Percentiles rank a stretch among this genome's conserved stretches.
These are phyloP conservation scores for Mimosa pudica DNA, from an alignment of 306 rosid species.

Conservation along the genomic window DNA sequence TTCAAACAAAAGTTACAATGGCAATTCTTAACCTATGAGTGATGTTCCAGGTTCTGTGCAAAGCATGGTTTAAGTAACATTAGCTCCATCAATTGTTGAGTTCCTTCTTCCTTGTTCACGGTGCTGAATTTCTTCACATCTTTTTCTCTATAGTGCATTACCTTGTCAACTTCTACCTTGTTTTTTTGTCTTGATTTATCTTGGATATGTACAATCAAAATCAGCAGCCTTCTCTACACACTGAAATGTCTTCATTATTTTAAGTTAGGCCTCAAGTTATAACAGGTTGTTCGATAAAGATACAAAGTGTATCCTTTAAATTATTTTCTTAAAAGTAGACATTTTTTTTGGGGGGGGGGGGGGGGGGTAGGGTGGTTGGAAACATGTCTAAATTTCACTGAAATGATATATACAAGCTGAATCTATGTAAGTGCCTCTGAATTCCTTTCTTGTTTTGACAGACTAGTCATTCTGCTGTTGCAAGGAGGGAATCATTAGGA, in stretches of 20 bases:
- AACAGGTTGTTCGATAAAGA: too few relatives aligned
- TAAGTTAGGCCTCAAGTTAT: too few relatives aligned
- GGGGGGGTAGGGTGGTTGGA: background rate
- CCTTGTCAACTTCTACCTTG: too few relatives aligned
- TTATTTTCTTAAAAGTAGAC: background rate
- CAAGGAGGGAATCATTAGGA: background rate
- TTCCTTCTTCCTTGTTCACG: background rate
- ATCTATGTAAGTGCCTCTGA: background rate
- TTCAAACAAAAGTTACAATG: too few relatives aligned
- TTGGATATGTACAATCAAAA: too few relatives aligned
- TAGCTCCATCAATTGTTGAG: background rate
- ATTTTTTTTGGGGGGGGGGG: background rate
- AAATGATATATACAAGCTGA: background rate
- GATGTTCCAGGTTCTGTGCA: background rate
- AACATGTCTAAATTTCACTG: background rate
- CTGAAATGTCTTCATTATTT: too few relatives aligned
- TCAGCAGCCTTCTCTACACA: too few relatives aligned
- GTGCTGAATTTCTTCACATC: background rate
- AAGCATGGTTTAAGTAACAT: background rate
- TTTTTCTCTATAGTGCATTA: too few relatives aligned
- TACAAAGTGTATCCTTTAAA: too few relatives aligned
- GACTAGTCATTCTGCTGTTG: background rate
- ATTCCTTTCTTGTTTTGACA: background rate
- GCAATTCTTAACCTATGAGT: too few relatives aligned
- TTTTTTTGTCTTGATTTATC: too few relatives aligned